These are phyloP conservation scores for Aaosphaeria arxii DNA, from an alignment of 2,329 filamentous ascomycete genomes.

Conservation along the genomic window DNA sequence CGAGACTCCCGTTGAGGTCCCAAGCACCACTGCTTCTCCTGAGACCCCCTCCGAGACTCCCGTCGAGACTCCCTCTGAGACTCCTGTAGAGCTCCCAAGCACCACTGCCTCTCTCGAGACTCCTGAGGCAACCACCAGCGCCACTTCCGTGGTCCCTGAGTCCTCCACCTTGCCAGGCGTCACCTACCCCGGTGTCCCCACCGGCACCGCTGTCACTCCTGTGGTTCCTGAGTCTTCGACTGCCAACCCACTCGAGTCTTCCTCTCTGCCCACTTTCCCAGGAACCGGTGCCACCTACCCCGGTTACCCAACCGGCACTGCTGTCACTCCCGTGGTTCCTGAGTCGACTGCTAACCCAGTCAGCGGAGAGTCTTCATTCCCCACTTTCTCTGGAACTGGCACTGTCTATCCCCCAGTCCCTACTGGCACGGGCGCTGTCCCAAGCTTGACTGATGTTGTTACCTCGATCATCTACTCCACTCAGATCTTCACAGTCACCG, in stretches of 20 bases:
- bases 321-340: background rate
- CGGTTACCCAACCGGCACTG: slow-evolving; percentile 1
- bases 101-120: slow-evolving; percentile 9
- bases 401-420: background rate
- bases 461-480: slow-evolving; percentile 45
- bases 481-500: slow-evolving; percentile 40
- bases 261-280: slow-evolving; percentile 2
- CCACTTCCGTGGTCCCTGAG: background rate
- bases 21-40: slow-evolving; percentile 7
- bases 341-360: background rate
- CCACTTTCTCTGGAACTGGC: slow-evolving; percentile 6
- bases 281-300: slow-evolving; percentile 5
- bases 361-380: background rate
- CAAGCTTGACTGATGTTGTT: slow-evolving; percentile 26
- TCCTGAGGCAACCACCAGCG: slow-evolving; percentile 1
- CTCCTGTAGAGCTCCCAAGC: background rate
- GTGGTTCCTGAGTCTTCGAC: background rate
- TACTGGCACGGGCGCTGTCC: slow-evolving; percentile 28
- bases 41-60: slow-evolving; percentile 6
- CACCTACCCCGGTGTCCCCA: background rate
- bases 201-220: background rate
- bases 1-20: background rate
- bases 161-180: background rate
- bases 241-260: background rate
- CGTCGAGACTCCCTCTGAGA: background rate